Percentiles rank a stretch among this genome's conserved stretches.
These are phyloP conservation scores for Rosa multiflora DNA, from an alignment of 306 rosid species.

Conservation along the genomic window DNA sequence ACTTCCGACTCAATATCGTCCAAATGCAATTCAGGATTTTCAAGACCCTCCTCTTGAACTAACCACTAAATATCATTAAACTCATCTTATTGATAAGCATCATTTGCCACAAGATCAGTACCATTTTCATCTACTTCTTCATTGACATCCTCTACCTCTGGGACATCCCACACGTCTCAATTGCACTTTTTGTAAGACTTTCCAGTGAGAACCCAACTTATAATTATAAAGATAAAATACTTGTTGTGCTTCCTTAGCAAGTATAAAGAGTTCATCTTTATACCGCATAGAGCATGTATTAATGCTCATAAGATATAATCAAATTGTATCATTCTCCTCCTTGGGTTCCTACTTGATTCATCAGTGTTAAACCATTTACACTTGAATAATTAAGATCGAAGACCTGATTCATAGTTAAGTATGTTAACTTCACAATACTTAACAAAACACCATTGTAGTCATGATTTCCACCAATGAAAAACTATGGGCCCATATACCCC, in stretches of 20 bases:
- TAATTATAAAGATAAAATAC: slow-evolving; percentile 3
- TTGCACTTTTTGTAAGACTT: not conserved
- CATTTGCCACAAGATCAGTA: not conserved
- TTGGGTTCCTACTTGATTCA: too few relatives aligned
- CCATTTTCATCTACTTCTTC: not conserved
- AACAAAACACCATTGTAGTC: too few relatives aligned
- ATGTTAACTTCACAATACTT: too few relatives aligned
- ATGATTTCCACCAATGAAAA: too few relatives aligned
- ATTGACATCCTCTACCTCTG: not conserved
- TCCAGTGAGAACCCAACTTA: not conserved
- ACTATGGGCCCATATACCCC: too few relatives aligned
- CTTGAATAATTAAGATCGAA: too few relatives aligned
- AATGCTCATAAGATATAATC: too few relatives aligned
- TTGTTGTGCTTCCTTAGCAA: slow-evolving; percentile 3
- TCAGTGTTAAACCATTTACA: too few relatives aligned
- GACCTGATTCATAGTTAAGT: too few relatives aligned
- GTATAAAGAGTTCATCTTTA: not conserved
- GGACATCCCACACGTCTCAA: not conserved
- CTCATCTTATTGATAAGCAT: not conserved
- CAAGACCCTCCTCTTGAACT: not conserved
- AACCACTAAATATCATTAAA: not conserved
- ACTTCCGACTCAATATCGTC: not conserved
- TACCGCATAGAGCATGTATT: not conserved
- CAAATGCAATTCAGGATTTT: not conserved
- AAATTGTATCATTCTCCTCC: too few relatives aligned